These are phyloP conservation scores for Phytophthora pistaciae DNA, from an alignment of 352 stramenopile genomes.

Conservation along the genomic window DNA sequence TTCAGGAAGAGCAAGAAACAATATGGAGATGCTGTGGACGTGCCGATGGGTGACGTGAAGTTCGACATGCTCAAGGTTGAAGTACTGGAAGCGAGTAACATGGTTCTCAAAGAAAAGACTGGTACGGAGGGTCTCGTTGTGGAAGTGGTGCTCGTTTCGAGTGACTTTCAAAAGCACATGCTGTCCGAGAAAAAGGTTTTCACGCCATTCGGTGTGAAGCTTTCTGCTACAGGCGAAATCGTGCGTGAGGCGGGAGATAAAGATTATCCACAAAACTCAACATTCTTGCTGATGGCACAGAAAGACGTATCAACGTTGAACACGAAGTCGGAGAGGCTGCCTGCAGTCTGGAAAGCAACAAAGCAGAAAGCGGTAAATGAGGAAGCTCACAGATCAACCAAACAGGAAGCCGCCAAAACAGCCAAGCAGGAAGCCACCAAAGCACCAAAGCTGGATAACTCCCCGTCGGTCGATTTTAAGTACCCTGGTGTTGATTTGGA, in stretches of 20 bases:
- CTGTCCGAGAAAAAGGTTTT: slow-evolving; percentile 21
- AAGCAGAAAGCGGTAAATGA: neutral
- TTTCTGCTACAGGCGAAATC: slow-evolving; percentile 59
- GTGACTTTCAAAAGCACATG: slow-evolving; percentile 49
- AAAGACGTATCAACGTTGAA: neutral
- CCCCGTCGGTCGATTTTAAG: slow-evolving; percentile 36
- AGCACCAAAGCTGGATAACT: slow-evolving; percentile 1
- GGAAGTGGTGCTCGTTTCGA: slow-evolving; percentile 59
- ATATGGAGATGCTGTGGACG: slow-evolving; percentile 5
- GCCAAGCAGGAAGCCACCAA: slow-evolving; percentile 8
- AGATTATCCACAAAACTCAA: slow-evolving; percentile 41
- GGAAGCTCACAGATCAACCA: neutral
- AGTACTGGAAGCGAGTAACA: slow-evolving; percentile 60
- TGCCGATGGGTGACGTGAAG: slow-evolving; percentile 49
- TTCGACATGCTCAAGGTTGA: slow-evolving; percentile 55
- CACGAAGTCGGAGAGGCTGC: neutral
- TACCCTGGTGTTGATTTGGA: slow-evolving; percentile 53
- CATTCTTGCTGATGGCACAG: slow-evolving; percentile 22
- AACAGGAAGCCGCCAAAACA: slow-evolving; percentile 3
- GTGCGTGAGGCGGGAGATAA: slow-evolving; percentile 30
- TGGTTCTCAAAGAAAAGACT: slow-evolving; percentile 48
- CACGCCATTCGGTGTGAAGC: slow-evolving; percentile 51
- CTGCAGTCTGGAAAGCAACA: neutral
- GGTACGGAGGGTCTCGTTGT: slow-evolving; percentile 39
- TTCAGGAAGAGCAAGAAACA: neutral